Conservation (phyloP, 2,329 filamentous ascomycete species). For the Nemania abortiva region DNA sequence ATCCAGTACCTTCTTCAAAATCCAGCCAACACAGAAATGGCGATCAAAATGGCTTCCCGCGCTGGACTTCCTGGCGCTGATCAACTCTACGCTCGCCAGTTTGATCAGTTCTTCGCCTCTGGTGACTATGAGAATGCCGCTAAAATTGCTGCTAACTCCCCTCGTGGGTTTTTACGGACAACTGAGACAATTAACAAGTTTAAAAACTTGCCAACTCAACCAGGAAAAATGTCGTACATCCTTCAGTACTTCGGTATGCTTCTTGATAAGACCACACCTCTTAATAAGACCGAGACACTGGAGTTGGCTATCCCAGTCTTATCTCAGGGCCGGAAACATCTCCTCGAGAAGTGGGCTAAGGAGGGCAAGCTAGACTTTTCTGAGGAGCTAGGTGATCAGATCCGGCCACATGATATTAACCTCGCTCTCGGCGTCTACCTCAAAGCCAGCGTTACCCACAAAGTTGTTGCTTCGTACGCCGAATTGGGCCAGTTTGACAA, state of each 20-base stretch:
- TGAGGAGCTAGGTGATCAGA: constrained; percentile 94
- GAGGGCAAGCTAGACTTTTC: constrained; percentile 97
- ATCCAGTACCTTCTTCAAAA: constrained; percentile 97
- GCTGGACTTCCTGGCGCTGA: constrained; percentile 95
- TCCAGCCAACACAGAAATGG: constrained; percentile 91
- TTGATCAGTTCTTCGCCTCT: constrained; percentile 84
- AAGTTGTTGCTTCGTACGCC: constrained; percentile 94
- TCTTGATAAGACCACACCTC: constrained; percentile 85
- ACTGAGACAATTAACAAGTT: constrained; percentile 96
- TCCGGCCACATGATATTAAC: constrained; percentile 88
- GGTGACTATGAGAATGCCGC: constrained; percentile 90
- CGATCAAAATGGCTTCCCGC: constrained; percentile 95
- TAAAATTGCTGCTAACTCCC: constrained; percentile 96
- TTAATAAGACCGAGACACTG: constrained; percentile 94
- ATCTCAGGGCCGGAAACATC: constrained; percentile 91
- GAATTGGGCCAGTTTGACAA: constrained; percentile 98
- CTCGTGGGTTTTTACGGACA: constrained; percentile 93
- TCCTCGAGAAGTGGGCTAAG: constrained; percentile 97
- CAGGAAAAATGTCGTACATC: constrained; percentile 91
- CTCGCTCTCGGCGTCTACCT: constrained; percentile 91
- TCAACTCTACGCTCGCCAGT: constrained; percentile 90
- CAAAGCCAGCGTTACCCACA: constrained; percentile 89
- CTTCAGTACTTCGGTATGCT: constrained; percentile 98
- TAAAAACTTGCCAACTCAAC: constrained; percentile 84
- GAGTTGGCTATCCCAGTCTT: constrained; percentile 94